Percentiles rank a stretch among this genome's conserved stretches.
Conservation (phyloP, 192 early-diverging fungal genomes). For the Coemansia erecta region DNA sequence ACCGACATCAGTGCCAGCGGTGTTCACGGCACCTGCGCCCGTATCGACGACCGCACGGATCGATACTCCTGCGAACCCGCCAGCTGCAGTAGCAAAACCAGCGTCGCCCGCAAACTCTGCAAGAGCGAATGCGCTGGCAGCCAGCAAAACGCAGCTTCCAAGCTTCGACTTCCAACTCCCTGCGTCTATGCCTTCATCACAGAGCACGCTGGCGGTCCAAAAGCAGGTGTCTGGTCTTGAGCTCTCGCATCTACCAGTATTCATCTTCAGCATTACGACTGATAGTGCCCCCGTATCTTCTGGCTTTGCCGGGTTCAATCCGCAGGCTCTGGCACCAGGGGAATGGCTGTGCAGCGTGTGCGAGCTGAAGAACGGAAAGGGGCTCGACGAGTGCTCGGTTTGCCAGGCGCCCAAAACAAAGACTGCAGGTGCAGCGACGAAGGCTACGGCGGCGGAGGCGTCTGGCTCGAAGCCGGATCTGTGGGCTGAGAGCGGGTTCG, state of each 20-base stretch:
- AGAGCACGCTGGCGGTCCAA: conserved; percentile 1
- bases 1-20: background rate
- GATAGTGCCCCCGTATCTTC: background rate
- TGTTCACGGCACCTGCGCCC: background rate
- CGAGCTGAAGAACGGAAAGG: conserved; percentile 18
- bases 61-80: too few relatives aligned
- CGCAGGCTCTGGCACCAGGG: background rate
- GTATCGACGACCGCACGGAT: too few relatives aligned
- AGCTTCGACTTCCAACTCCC: conserved; percentile 17
- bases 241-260: conserved; percentile 6
- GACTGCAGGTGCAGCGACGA: background rate
- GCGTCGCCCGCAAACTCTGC: background rate
- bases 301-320: background rate
- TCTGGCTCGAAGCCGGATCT: background rate
- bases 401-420: conserved; percentile 22
- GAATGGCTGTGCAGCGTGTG: conserved; percentile 26
- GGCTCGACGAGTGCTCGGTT: conserved; percentile 14
- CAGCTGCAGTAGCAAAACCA: too few relatives aligned
- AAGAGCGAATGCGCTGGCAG: background rate
- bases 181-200: background rate
- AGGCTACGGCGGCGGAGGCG: background rate
- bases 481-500: conserved; percentile 8
- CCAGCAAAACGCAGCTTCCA: conserved; percentile 13
- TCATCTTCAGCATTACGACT: background rate
- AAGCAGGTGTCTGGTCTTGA: conserved; percentile 4